Percentiles rank a stretch among this genome's conserved stretches.
phyloP scores from a whole-genome alignment of 2,329 filamentous ascomycete genomes.

The Botrytis cinerea region DNA sequence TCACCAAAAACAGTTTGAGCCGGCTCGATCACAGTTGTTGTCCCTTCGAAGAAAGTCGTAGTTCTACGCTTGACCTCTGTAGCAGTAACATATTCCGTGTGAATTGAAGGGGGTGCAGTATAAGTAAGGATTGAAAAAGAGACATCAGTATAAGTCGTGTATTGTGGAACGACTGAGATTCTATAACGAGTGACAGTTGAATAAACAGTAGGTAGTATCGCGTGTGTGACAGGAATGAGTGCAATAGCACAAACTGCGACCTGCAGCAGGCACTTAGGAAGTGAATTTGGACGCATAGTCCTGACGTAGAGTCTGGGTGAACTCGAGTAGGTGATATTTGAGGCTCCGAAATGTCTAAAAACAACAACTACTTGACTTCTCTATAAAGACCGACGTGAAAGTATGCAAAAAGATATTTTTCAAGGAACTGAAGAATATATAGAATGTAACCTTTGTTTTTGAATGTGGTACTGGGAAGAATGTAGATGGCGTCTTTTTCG shows the following conservation, averaged over 20 bases:
- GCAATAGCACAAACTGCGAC: slow-evolving; percentile 16
- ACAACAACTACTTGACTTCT: slow-evolving; percentile 18
- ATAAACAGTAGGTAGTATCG: background rate
- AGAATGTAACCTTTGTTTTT: slow-evolving; percentile 16
- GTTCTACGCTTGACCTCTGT: slow-evolving; percentile 6
- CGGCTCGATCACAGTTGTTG: background rate
- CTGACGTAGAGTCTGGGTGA: slow-evolving; percentile 18
- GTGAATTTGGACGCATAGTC: slow-evolving; percentile 23
- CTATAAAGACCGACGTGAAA: slow-evolving; percentile 19
- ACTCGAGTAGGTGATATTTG: slow-evolving; percentile 13
- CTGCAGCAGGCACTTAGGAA: slow-evolving; percentile 17
- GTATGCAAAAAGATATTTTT: background rate
- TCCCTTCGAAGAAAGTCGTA: slow-evolving; percentile 5
- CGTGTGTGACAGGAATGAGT: slow-evolving; percentile 8
- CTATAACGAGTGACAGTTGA: slow-evolving; percentile 22
- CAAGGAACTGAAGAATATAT: slow-evolving; percentile 11
- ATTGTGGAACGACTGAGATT: slow-evolving; percentile 18
- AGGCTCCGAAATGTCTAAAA: slow-evolving; percentile 17
- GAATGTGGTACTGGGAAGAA: slow-evolving; percentile 16
- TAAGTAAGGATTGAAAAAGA: slow-evolving; percentile 1
- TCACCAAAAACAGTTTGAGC: background rate
- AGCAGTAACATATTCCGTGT: slow-evolving; percentile 14
- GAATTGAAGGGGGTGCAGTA: slow-evolving; percentile 3
- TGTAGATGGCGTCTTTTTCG: slow-evolving; percentile 14
- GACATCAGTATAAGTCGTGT: slow-evolving; percentile 13